Conservation (phyloP, 352 stramenopile genomes). For the Pythium vanterpoolii region DNA sequence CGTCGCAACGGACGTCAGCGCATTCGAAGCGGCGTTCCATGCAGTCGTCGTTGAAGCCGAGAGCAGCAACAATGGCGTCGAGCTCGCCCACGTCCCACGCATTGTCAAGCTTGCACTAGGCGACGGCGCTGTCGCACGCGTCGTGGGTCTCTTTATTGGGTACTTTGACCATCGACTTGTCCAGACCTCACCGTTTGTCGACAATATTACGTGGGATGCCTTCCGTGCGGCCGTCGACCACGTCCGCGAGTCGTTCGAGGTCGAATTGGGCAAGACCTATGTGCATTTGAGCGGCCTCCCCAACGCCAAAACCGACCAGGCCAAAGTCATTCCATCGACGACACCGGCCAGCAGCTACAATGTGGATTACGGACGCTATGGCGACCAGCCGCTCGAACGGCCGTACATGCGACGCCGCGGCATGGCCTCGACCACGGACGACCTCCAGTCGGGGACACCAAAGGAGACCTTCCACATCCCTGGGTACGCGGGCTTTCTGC, state of each 20-base stretch:
- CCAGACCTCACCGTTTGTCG: constrained; percentile 24
- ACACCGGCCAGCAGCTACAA: constrained; percentile 70
- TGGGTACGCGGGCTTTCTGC: constrained; percentile 74
- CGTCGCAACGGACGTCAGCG: constrained; percentile 26
- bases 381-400: constrained; percentile 48
- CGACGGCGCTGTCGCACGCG: constrained; percentile 24
- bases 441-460: constrained; percentile 65
- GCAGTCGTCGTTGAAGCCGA: constrained; percentile 19
- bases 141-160: constrained; percentile 44
- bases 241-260: constrained; percentile 35
- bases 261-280: constrained; percentile 27
- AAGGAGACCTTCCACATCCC: constrained; percentile 80
- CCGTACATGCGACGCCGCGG: constrained; percentile 72
- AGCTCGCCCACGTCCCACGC: constrained; percentile 40
- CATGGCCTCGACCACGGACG: constrained; percentile 77
- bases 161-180: constrained; percentile 41
- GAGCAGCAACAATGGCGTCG: constrained; percentile 41
- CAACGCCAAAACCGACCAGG: constrained; percentile 2
- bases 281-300: not conserved
- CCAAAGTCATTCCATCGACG: constrained; percentile 48
- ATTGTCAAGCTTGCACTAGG: constrained; percentile 46
- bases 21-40: constrained; percentile 52
- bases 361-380: constrained; percentile 70
- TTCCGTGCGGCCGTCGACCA: constrained; percentile 42
- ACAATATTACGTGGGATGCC: constrained; percentile 52